Evolutionary conservation across 2,329 filamentous ascomycete species (phyloP).

Genomic region (Rhinocladiella similis): DNA sequence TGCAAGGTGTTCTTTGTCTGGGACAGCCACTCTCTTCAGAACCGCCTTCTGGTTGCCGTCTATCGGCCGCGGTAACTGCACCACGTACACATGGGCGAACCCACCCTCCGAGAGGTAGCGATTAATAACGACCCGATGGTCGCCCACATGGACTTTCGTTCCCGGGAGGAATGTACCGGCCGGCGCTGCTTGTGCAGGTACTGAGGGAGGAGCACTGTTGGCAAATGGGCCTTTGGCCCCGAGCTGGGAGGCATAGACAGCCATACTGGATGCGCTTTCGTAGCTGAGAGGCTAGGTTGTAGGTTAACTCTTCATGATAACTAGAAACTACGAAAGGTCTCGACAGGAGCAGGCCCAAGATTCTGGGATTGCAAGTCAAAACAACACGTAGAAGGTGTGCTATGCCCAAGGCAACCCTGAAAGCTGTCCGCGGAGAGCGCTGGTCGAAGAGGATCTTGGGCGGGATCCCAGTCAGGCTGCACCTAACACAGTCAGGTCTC

Average conservation of each 20-base stretch:
- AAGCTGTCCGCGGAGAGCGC: not conserved
- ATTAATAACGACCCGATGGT: slow-evolving; percentile 89
- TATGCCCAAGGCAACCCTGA: not conserved
- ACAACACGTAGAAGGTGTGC: not conserved
- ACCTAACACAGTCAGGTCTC: not conserved
- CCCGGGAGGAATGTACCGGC: slow-evolving; percentile 87
- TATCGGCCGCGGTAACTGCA: slow-evolving; percentile 76
- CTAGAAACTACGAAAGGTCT: not conserved
- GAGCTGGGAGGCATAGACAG: slow-evolving; percentile 28
- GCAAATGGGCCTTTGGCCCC: slow-evolving; percentile 23
- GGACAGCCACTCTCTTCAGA: slow-evolving; percentile 91
- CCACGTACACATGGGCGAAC: slow-evolving; percentile 97
- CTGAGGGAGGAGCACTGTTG: slow-evolving; percentile 32
- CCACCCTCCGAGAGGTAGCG: slow-evolving; percentile 98
- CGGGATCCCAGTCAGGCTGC: not conserved
- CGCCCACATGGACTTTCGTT: slow-evolving; percentile 94
- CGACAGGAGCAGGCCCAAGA: not conserved
- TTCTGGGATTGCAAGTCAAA: not conserved
- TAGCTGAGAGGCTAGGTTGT: not conserved
- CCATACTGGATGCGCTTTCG: slow-evolving; percentile 23
- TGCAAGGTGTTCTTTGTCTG: slow-evolving; percentile 89
- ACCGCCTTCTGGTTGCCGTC: slow-evolving; percentile 80
- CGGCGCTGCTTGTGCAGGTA: slow-evolving; percentile 42
- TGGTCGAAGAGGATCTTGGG: slow-evolving; percentile 1
- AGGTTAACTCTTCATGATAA: not conserved